Evolutionary conservation across 176 grass and related monocot genomes (phyloP).

Genomic region (Hordeum vulgare): MorexV3_pseudomolecules_assembly NC_058524.1:64081332-64081831

Average conservation of each 20-base stretch:
- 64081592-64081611: slow-evolving; percentile 34
- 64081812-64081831: slow-evolving; percentile 44
- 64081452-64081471: background rate
- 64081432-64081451: background rate
- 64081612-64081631: slow-evolving; percentile 33
- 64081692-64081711: background rate
- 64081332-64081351: background rate
- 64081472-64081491: background rate
- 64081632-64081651: background rate
- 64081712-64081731: slow-evolving; percentile 19
- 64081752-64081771: slow-evolving; percentile 35
- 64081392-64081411: background rate
- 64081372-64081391: slow-evolving; percentile 17
- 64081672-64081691: background rate
- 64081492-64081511: background rate
- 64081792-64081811: slow-evolving; percentile 29
- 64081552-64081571: slow-evolving; percentile 22
- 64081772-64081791: slow-evolving; percentile 11
- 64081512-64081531: background rate
- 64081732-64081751: slow-evolving; percentile 3
- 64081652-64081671: background rate
- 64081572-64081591: slow-evolving; percentile 35
- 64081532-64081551: background rate
- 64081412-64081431: background rate
- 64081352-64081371: slow-evolving; percentile 2